Evolutionary conservation across 2,329 filamentous ascomycete genomes (phyloP).

Genomic region (Fusarium sp.): DNA sequence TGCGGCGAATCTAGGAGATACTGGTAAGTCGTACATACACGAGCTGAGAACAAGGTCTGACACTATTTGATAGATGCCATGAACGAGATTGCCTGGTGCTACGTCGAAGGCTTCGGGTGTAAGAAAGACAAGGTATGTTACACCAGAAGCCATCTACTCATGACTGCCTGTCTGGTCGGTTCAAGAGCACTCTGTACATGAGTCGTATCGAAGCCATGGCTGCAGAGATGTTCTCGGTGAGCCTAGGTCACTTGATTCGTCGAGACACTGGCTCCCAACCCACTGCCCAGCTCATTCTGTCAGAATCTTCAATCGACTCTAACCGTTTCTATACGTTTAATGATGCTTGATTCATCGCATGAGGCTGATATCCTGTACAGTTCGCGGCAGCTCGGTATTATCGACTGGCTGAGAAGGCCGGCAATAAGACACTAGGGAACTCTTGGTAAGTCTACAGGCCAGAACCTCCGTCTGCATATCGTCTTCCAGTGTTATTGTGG

Average conservation of each 20-base stretch:
- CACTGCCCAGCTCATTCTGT: constrained; percentile 1
- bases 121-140: constrained; percentile 95
- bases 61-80: constrained; percentile 76
- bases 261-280: constrained; percentile 22
- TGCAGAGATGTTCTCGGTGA: constrained; percentile 20
- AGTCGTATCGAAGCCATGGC: background rate
- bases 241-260: constrained; percentile 25
- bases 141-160: constrained; percentile 11
- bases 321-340: constrained; percentile 3
- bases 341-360: constrained; percentile 48
- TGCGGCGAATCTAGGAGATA: constrained; percentile 94
- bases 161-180: constrained; percentile 1
- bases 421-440: constrained; percentile 91
- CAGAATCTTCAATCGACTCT: background rate
- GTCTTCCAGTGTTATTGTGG: constrained; percentile 16
- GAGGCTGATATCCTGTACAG: constrained; percentile 65
- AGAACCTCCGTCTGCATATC: constrained; percentile 14
- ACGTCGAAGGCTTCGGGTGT: constrained; percentile 94
- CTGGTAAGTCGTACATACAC: constrained; percentile 59
- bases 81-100: constrained; percentile 97
- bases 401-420: constrained; percentile 87
- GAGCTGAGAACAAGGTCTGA: constrained; percentile 7
- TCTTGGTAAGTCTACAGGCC: constrained; percentile 77
- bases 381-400: constrained; percentile 89
- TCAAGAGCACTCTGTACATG: constrained; percentile 11